phyloP scores from a whole-genome alignment of 345 rosid genomes.

The Sonneratia caseolaris region DNA sequence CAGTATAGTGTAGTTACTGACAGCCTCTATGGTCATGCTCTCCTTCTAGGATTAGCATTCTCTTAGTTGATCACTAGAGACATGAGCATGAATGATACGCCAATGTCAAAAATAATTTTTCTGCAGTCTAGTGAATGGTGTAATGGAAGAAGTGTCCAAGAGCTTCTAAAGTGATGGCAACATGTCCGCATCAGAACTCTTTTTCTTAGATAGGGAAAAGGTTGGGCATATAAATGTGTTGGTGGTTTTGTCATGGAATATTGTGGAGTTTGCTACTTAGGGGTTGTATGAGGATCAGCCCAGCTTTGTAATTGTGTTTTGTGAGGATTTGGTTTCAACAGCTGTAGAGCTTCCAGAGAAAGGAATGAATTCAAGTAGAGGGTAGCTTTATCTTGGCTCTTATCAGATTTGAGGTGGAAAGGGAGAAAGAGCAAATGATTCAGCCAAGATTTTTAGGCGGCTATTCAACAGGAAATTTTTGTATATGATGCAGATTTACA shows the following conservation, averaged over 20 bases:
- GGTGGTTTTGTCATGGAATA: not conserved
- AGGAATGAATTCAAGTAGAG: not conserved
- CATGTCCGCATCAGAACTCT: not conserved
- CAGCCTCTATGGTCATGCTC: not conserved
- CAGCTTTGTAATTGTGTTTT: not conserved
- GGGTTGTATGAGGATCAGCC: not conserved
- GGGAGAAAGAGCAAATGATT: not conserved
- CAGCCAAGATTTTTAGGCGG: not conserved
- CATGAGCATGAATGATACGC: not conserved
- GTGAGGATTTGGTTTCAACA: not conserved
- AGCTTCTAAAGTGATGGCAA: constrained; percentile 3
- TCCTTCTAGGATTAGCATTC: not conserved
- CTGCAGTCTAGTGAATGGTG: not conserved
- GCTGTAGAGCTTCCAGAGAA: not conserved
- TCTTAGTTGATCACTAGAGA: not conserved
- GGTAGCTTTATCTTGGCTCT: not conserved
- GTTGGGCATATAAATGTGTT: not conserved
- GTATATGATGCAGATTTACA: not conserved
- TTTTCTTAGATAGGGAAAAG: not conserved
- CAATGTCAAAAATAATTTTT: constrained; percentile 2
- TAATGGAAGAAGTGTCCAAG: not conserved
- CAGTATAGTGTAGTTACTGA: not conserved
- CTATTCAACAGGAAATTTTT: not conserved
- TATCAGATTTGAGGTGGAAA: not conserved
- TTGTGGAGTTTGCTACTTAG: not conserved